These are phyloP conservation scores for Chlamydomonas eustigma DNA, from an alignment of 139 green algal species.

Conservation along the genomic window DNA sequence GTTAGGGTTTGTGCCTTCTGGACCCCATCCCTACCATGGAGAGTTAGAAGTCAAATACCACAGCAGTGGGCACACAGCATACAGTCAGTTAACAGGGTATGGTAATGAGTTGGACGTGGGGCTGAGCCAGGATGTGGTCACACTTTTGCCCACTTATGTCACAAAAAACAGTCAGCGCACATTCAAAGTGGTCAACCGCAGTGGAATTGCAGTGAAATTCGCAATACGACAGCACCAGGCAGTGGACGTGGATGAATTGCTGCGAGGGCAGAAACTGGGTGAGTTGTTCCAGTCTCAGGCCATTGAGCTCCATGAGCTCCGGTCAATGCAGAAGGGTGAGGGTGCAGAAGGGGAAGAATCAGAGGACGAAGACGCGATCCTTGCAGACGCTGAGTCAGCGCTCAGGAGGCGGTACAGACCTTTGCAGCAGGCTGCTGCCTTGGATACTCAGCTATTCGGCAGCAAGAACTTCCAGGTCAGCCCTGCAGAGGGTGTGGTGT, in stretches of 20 bases:
- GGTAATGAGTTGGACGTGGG: conserved; percentile 58
- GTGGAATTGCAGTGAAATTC: background rate
- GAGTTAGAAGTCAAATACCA: conserved; percentile 62
- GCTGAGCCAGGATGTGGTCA: conserved; percentile 35
- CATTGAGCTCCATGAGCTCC: too few species aligned
- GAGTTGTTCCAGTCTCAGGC: background rate
- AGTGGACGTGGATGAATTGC: background rate
- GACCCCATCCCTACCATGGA: conserved; percentile 24
- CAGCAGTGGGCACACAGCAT: conserved; percentile 34
- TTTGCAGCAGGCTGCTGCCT: conserved; percentile 9
- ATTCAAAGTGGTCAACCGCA: conserved; percentile 56
- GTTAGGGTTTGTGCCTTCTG: conserved; percentile 50
- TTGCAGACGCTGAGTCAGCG: conserved; percentile 8
- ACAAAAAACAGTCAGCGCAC: conserved; percentile 57
- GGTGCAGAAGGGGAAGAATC: conserved; percentile 17
- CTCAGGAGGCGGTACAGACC: conserved; percentile 11
- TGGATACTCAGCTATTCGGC: conserved; percentile 47
- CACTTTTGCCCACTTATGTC: conserved; percentile 68
- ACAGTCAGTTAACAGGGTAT: conserved; percentile 36
- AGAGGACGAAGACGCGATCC: conserved; percentile 46
- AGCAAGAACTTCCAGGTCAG: conserved; percentile 27
- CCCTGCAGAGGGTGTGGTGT: conserved; percentile 55
- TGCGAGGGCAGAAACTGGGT: background rate
- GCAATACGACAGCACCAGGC: background rate
- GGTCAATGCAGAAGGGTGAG: background rate